Base-by-base conservation (phyloP, 164 flowering plant species). In the Platanus orientalis region DNA sequence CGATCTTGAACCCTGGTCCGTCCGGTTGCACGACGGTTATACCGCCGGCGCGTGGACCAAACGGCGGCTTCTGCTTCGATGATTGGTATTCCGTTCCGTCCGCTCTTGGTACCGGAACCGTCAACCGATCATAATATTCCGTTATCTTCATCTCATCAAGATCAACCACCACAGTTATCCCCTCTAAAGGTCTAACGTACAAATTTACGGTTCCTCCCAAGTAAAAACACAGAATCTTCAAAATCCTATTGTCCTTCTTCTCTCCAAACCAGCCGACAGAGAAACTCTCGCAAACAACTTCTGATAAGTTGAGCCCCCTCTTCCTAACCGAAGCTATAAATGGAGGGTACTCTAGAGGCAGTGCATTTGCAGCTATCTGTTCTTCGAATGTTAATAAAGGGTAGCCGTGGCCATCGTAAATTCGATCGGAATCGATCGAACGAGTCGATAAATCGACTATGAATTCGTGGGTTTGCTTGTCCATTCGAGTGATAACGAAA, bases 211-310 rank as follows among this genome's bases (percentile, higher is more conserved):
- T 80, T 7, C 73, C 83, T 7, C 78, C 76, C 7, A 50, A 25
- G 23, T 74, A 73, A 58, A 29, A 80, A 25, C 86, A 81, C 62
- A 60, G 52, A 9, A 81, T 36, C 54, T 66, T 81, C 48, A 74
- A 49, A 19, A 56, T 19, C 39, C 82, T 65, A 61, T 66, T 54
- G 6, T 11, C 55, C 48, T 29, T 52, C 54, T 49, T 61, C 54
- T 78, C 81, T n/a, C 87, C 89, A 57, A 47, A 84, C 89, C 88
- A 84, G 19, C 89, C 91, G 1, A 69, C 63, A 1, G 79, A 24
- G 36, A 50, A 78, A 2, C 64, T 16, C 27, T 24, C 27, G 39
- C 88, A 82, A 7, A 75, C 71, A 0, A 81, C 80, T 23, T 75
- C 74, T 1, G 80, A 76, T 14, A 76, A 4, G 53, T 81, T 75